Evolutionary conservation across 2,329 filamentous ascomycete species (phyloP).

Genomic region (Penicillium sp.): DNA sequence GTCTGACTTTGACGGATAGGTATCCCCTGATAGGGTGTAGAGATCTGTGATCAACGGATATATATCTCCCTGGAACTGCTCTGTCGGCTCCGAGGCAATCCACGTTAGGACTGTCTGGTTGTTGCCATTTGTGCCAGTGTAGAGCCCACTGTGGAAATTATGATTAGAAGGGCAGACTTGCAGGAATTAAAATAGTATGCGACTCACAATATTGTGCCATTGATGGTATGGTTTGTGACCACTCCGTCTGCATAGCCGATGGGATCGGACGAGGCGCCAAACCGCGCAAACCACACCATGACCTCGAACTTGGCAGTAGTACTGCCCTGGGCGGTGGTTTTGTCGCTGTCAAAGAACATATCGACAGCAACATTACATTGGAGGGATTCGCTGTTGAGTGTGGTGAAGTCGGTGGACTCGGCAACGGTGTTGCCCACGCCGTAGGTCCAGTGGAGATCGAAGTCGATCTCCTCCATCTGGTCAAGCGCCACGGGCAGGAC

Average conservation of each 20-base stretch:
- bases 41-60: slow-evolving; percentile 47
- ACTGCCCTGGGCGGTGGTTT: slow-evolving; percentile 42
- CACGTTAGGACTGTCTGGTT: slow-evolving; percentile 54
- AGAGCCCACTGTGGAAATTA: slow-evolving; percentile 14
- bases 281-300: slow-evolving; percentile 58
- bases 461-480: slow-evolving; percentile 40
- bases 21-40: slow-evolving; percentile 31
- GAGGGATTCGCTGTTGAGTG: slow-evolving; percentile 38
- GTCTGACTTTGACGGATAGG: slow-evolving; percentile 43
- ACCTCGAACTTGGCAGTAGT: slow-evolving; percentile 49
- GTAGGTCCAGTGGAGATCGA: slow-evolving; percentile 55
- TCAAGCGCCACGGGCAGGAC: slow-evolving; percentile 47
- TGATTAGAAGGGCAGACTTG: slow-evolving; percentile 1
- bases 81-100: slow-evolving; percentile 39
- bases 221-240: slow-evolving; percentile 38
- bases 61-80: slow-evolving; percentile 51
- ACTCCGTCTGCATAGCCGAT: slow-evolving; percentile 45
- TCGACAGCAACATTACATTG: slow-evolving; percentile 61
- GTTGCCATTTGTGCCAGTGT: slow-evolving; percentile 25
- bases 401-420: slow-evolving; percentile 35
- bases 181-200: not conserved
- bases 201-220: slow-evolving; percentile 35
- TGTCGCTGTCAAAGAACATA: slow-evolving; percentile 57
- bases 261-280: slow-evolving; percentile 50
- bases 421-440: slow-evolving; percentile 46